Base-by-base conservation (phyloP, 805 yeast genomes). In the Sugiyamaella lignohabitans region DNA sequence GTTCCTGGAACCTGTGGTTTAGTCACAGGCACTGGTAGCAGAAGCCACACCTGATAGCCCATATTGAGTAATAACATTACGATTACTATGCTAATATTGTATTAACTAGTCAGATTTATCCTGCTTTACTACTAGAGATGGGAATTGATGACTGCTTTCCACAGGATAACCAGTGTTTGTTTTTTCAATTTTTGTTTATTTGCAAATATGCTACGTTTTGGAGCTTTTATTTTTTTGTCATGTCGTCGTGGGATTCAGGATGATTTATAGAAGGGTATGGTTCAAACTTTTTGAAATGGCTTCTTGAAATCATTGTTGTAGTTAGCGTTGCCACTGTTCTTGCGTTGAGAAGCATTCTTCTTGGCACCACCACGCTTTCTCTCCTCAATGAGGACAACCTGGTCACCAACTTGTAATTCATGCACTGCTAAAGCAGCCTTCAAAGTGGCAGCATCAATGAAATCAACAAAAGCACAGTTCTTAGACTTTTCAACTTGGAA, bases 391-490 rank as follows among this genome's bases (percentile, higher is more conserved):
- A 55, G 38, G 19, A 64, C 61, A 8, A 49, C 45, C 41, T 55
- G 49, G 36, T 57, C 54, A 30, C 65, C 67, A 40, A 62, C 61
- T 37, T 53, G 40, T 27, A 65, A 47, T 22, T 53, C 57, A 27
- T 62, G 62, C n/a, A 56, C 56, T 34, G 51, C 56, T 38, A 63
- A 50, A 4, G 69, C 69, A 24, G 54, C 53, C 44, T 55, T 54
- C 35, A 64, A 50, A 37, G 62, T 48, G 16, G 46, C 49, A 5
- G 58, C 63, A 45, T 61, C 65, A 23, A 55, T 46, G 49, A 61
- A 67, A 50, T 67, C 71, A 5, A 66, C 68, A 53, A 63, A 67
- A 10, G 66, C 69, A 42, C 70, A 63, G 43, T 55, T 54, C 45
- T 57, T 58, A 27, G 43, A 45, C 41, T 60, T 52, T 39, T 60